Conservation (phyloP, 108 stramenopile species). For the Bacterosira constricta region DNA sequence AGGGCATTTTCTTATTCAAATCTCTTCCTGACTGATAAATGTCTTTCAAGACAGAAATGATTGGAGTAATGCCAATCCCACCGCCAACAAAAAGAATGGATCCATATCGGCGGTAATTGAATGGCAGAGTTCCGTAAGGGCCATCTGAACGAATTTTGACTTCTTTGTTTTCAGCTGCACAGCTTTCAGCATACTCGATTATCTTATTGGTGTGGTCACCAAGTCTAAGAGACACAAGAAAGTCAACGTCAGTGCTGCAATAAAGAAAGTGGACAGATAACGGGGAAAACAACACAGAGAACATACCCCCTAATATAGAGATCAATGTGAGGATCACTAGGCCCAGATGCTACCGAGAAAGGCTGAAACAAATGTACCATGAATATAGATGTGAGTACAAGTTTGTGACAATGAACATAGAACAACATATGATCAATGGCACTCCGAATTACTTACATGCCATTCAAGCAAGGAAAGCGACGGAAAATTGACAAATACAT, state of each 20-base stretch:
- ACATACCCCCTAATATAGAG: slow-evolving; percentile 9
- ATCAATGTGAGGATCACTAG: neutral
- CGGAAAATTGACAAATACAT: neutral
- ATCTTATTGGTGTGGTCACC: slow-evolving; percentile 28
- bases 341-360: neutral
- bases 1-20: too few species aligned
- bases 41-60: slow-evolving; percentile 26
- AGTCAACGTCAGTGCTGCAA: neutral
- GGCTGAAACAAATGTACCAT: neutral
- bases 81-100: slow-evolving; percentile 15
- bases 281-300: neutral
- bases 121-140: slow-evolving; percentile 22
- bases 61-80: slow-evolving; percentile 30
- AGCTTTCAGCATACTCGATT: slow-evolving; percentile 21
- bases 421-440: too few species aligned
- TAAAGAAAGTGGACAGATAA: neutral
- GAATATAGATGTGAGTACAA: neutral
- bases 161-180: slow-evolving; percentile 19
- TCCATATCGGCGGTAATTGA: slow-evolving; percentile 33
- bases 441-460: slow-evolving; percentile 7
- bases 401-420: too few species aligned
- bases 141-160: slow-evolving; percentile 30
- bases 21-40: slow-evolving; percentile 16
- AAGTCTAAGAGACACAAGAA: neutral
- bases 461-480: neutral